Base-by-base conservation (phyloP, 306 rosid genomes). In the Citrullus amarus region DNA sequence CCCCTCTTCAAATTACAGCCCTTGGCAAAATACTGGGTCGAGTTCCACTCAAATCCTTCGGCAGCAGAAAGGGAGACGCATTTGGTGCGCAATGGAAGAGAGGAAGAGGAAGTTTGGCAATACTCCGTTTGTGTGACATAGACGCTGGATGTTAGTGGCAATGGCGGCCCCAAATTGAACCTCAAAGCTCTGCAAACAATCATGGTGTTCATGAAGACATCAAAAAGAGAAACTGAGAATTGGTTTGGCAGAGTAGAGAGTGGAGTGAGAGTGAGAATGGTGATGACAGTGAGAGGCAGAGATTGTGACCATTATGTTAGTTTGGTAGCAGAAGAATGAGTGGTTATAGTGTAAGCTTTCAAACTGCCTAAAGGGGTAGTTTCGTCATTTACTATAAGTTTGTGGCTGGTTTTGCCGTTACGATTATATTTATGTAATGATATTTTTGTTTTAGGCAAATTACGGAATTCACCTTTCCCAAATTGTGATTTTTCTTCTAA, bases 151-250 rank as follows among this genome's bases (percentile, higher is more conserved):
- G 38, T 63, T 79, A 61, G 53, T 20, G 48, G 54, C 43, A 86
- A 82, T 53, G 51, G 85, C 75, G 86, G 6, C 80, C 81, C 84
- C 53, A 81, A 61, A 79, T 69, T 84, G 78, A 84, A 69, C 46
- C 60, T 79, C 43, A 87, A 87, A 83, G 84, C 80, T 79, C 83
- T 80, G 91, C 82, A 88, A 78, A 85, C 81, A 83, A 87, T 82
- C 91, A 93, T 89, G 81, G 39, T 36, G 53, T 44, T 43, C 38
- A 25, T 71, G 51, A 14, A 71, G 16, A n/a, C 18, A 69, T 36
- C 39, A 71, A 2, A 3, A 16, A 43, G 39, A 60, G 66, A 66
- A 66, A 38, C 72, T 36, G 72, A 48, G 18, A 38, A 4, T 67
- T 67, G 32, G 73, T 67, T 50, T 7, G 61, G 36, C 3, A 53